Percentiles rank a stretch among this genome's conserved stretches.
These are phyloP conservation scores for Saccharomycopsis fibuligera DNA, from an alignment of 805 yeast species.

Conservation along the genomic window DNA sequence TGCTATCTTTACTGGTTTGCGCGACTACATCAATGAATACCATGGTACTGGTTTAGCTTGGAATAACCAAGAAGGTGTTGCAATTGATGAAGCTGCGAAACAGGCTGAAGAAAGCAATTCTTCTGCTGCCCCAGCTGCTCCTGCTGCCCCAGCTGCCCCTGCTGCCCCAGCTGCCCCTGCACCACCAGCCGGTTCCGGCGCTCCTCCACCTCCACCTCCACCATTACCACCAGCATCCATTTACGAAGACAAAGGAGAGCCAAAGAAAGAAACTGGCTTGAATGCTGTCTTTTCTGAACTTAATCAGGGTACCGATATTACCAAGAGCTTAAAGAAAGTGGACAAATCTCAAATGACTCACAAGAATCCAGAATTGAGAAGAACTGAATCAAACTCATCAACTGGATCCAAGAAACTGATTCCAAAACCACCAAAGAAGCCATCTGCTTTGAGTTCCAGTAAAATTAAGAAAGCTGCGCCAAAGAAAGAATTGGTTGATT, in stretches of 20 bases:
- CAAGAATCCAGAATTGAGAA: constrained; percentile 77
- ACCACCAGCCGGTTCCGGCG: constrained; percentile 31
- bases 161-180: constrained; percentile 26
- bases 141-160: constrained; percentile 27
- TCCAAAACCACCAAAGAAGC: constrained; percentile 83
- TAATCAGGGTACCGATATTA: constrained; percentile 77
- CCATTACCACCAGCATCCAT: constrained; percentile 86
- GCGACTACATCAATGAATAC: constrained; percentile 64
- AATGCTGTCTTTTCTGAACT: constrained; percentile 89
- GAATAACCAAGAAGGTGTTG: constrained; percentile 53
- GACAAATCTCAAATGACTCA: constrained; percentile 93
- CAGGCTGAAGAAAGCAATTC: constrained; percentile 21
- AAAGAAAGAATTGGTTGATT: constrained; percentile 73
- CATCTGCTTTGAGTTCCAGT: constrained; percentile 44
- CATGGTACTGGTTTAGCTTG: constrained; percentile 85
- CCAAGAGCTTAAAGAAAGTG: constrained; percentile 83
- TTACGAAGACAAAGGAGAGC: constrained; percentile 36
- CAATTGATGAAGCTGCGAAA: constrained; percentile 45
- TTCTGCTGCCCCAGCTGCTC: constrained; percentile 24
- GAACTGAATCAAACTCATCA: constrained; percentile 32
- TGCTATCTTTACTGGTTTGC: constrained; percentile 61
- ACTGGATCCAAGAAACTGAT: constrained; percentile 40
- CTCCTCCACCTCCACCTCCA: constrained; percentile 64
- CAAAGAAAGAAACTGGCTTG: constrained; percentile 44
- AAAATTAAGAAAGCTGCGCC: constrained; percentile 26